phyloP scores from a whole-genome alignment of 805 yeast species.

The Candida sakaeoensis region DNA sequence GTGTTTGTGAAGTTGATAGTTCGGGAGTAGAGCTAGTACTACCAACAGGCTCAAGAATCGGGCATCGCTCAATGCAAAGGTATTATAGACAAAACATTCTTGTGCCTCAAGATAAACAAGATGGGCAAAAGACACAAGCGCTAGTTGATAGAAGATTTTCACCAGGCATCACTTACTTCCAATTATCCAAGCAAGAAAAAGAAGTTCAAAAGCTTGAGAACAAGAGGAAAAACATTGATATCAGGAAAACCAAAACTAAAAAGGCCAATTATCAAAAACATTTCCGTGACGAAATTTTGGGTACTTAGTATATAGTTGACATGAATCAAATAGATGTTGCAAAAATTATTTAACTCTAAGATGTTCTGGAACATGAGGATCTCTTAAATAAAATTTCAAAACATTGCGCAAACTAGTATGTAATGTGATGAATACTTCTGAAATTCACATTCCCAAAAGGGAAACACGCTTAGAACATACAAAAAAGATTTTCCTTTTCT shows the following conservation, averaged over 20 bases:
- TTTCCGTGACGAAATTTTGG: constrained; percentile 36
- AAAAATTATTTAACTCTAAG: no score
- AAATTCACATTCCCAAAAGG: neutral
- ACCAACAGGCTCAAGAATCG: constrained; percentile 75
- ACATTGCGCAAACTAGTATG: no score
- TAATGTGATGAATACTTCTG: no score
- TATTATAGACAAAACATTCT: constrained; percentile 61
- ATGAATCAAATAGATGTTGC: no score
- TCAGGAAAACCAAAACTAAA: constrained; percentile 22
- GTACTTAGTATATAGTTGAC: constrained; percentile 13
- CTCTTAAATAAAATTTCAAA: no score
- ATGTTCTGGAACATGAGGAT: no score
- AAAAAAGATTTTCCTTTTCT: neutral
- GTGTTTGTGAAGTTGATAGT: constrained; percentile 43
- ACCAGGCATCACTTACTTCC: constrained; percentile 29
- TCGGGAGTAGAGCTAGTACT: constrained; percentile 65
- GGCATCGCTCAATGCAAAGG: constrained; percentile 74
- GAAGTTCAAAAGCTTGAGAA: constrained; percentile 21
- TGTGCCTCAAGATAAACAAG: constrained; percentile 31
- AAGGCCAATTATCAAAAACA: constrained; percentile 34
- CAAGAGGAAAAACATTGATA: constrained; percentile 20
- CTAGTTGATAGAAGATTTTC: constrained; percentile 62
- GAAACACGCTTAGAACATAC: neutral
- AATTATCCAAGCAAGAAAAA: constrained; percentile 33
- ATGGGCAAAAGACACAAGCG: constrained; percentile 70